phyloP scores from a whole-genome alignment of 129 eudicot species.

The Cynara cardunculus region DNA sequence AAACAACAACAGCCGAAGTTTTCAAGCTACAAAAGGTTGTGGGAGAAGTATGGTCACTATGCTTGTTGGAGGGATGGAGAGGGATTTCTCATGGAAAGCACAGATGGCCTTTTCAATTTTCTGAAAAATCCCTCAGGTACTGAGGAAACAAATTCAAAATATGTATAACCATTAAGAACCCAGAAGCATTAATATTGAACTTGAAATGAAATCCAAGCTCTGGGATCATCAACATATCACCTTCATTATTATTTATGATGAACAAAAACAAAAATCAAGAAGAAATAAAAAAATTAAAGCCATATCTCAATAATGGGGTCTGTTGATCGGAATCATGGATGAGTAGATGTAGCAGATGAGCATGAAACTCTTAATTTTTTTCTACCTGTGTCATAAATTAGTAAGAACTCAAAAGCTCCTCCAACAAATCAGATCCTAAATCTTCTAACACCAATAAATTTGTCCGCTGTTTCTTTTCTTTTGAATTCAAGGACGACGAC shows the following conservation, averaged over 20 bases:
- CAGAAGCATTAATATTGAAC: not conserved
- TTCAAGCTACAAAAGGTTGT: too few species aligned
- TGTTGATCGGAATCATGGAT: not conserved
- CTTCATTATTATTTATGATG: not conserved
- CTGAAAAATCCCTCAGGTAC: not conserved
- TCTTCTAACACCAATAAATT: constrained; percentile 1
- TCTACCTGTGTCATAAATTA: not conserved
- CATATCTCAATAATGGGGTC: not conserved
- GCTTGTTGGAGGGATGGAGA: too few species aligned
- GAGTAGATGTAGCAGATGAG: not conserved
- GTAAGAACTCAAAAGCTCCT: constrained; percentile 1
- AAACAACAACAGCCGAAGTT: too few species aligned
- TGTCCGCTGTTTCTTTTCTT: not conserved
- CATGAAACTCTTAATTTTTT: not conserved
- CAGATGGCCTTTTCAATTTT: not conserved
- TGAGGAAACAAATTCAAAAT: not conserved
- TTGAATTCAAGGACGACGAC: not conserved
- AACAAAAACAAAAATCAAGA: not conserved
- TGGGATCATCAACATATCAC: not conserved
- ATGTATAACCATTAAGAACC: not conserved
- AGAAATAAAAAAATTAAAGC: not conserved
- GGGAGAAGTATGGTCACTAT: too few species aligned
- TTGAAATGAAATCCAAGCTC: not conserved
- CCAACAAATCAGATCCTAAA: constrained; percentile 11
- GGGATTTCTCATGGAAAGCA: not conserved